These are phyloP conservation scores for Pythium coloratum DNA, from an alignment of 352 stramenopile species.

Conservation along the genomic window DNA sequence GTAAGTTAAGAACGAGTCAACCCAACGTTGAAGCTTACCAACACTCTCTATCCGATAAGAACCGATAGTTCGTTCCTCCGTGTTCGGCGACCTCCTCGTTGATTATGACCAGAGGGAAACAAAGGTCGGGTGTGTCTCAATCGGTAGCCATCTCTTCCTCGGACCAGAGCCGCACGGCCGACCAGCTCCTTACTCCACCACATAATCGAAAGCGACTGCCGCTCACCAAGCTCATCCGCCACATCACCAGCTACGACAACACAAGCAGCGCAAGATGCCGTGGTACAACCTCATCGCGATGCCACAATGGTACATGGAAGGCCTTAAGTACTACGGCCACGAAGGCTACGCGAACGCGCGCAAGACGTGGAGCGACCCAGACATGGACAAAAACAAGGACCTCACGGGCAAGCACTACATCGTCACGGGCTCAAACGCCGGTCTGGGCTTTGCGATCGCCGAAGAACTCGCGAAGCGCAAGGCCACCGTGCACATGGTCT, in stretches of 20 bases:
- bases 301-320: conserved; percentile 44
- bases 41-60: conserved; percentile 5
- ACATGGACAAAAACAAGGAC: conserved; percentile 38
- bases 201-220: conserved; percentile 3
- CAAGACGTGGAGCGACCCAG: conserved; percentile 35
- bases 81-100: conserved; percentile 13
- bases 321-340: conserved; percentile 35
- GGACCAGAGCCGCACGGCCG: not conserved
- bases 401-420: conserved; percentile 46
- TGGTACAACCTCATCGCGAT: conserved; percentile 44
- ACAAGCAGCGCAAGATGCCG: conserved; percentile 21
- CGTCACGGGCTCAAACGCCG: conserved; percentile 52
- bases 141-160: conserved; percentile 1
- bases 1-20: conserved; percentile 1
- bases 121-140: conserved; percentile 7
- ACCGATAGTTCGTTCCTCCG: not conserved
- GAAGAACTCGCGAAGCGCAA: conserved; percentile 38
- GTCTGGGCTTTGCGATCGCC: conserved; percentile 40
- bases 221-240: not conserved
- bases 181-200: not conserved
- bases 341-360: conserved; percentile 33
- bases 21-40: not conserved
- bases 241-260: not conserved
- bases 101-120: conserved; percentile 16
- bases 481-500: conserved; percentile 51